Base-by-base conservation (phyloP, 1,284 basidiomycete genomes). In the Marasmius oreades region DNA sequence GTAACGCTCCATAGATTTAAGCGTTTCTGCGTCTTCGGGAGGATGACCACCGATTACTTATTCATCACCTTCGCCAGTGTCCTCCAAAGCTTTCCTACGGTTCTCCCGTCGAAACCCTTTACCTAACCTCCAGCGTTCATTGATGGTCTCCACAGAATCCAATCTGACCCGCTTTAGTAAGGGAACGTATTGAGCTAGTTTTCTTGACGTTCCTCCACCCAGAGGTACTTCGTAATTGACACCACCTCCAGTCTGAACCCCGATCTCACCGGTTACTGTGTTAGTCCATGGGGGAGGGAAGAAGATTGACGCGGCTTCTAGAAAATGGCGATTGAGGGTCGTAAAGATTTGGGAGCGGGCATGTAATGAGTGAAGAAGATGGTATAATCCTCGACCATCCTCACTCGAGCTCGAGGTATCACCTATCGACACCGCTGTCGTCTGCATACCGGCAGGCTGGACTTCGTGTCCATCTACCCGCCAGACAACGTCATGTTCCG, bases 101-200 rank as follows among this genome's bases (percentile, higher is more conserved):
- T 61, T 57, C 51, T 65, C 61, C 50, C 69, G 48, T 60, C 67
- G 53, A 34, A 55, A 61, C 56, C 82, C 87, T 63, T 84, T 86
- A 8, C 87, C 85, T 22, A 78, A 69, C 59, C 84, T 78, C 88
- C 91, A 96, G 55, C 87, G 80, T 64, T 83, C 82, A 67, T 97
- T 95, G 14, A 84, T 79, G 16, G 81, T 79, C 39, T 92, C 88
- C 0, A 90, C 85, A 18, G 78, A 77, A 57, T 90, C 88, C 31
- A 87, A 73, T 55, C 90, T 77, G 53, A 84, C 81, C 55, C 93
- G 77, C 56, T 77, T 64, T 48, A 93, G 64, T 36, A 97, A 62
- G 6, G 85, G 84, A 10, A 81, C 74, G 62, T 94, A 95, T 61
- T 80, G 85, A 12, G 74, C 72, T 6, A 75, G 78, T 22, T 85